These are phyloP conservation scores for Mycena venus DNA, from an alignment of 768 basidiomycete genomes.

Conservation along the genomic window DNA sequence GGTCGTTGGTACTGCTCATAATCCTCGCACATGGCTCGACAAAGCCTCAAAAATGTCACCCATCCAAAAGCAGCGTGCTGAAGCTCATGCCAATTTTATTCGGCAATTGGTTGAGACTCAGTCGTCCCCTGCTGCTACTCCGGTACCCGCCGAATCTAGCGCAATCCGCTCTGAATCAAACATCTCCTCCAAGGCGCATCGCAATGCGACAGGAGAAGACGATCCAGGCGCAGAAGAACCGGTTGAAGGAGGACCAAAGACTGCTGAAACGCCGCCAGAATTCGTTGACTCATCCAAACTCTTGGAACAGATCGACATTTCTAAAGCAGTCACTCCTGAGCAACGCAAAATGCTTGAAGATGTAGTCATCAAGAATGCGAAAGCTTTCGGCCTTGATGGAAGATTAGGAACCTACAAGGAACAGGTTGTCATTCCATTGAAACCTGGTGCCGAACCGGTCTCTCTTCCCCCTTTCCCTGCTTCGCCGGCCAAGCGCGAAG, in stretches of 20 bases:
- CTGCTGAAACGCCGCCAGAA: background rate
- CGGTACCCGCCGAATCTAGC: background rate
- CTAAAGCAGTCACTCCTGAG: background rate
- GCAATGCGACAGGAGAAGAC: background rate
- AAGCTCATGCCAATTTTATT: background rate
- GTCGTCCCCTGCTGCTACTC: background rate
- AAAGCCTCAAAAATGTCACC: background rate
- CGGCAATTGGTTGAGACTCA: background rate
- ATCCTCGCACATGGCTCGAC: background rate
- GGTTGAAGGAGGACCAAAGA: background rate
- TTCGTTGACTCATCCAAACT: background rate
- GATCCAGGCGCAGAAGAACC: background rate
- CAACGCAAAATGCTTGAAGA: slow-evolving; percentile 25
- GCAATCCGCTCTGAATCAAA: background rate
- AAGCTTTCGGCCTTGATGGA: slow-evolving; percentile 46
- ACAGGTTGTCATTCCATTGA: slow-evolving; percentile 40
- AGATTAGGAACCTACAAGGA: slow-evolving; percentile 43
- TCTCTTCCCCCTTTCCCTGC: slow-evolving; percentile 38
- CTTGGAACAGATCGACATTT: background rate
- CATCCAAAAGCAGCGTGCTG: background rate
- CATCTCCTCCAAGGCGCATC: background rate
- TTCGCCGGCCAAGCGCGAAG: slow-evolving; percentile 42
- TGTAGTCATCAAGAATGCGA: slow-evolving; percentile 27
- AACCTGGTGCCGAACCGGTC: slow-evolving; percentile 40
- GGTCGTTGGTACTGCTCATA: background rate